Base-by-base conservation (phyloP, 345 rosid genomes). In the Rhizophora apiculata region DNA sequence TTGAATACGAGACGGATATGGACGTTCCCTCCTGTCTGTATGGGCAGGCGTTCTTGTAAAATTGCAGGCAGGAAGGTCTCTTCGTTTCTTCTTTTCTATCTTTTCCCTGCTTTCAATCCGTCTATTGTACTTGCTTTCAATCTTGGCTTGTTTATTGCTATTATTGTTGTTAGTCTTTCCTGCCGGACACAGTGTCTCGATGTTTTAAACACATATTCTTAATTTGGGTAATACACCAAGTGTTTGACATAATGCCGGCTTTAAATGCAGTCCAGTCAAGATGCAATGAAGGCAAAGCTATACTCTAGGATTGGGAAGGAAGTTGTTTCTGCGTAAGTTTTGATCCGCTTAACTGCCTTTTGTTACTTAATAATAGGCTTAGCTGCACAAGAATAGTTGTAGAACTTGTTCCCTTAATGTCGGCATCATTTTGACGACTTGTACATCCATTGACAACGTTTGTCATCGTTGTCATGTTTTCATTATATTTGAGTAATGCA, bases 31-130 rank as follows among this genome's bases (percentile, higher is more conserved):
- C 91, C 88, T 70, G 70, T 88, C n/a, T 83, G 89, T 77, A 88
- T 88, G 97, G 96, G 98, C 74, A 73, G 97, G 74, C 92, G 93
- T 70, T 94, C 98, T 67, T 76, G 82, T 81, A 94, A 91, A 71
- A 91, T 94, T 62, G 96, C 98, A 27, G 95, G 93, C 43, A 82
- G 95, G 69, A 94, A 91, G 96, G 97, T 92, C 62, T 54, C 21
- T 69, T 20, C 6, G 27, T 60, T 16, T 52, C 5, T 72, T 32
- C 22, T 5, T 74, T 19, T 54, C 31, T 26, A 4, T 46, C 49
- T 46, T n/a, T 8, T 11, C 3, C 3, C 13, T 2, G 2, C 10
- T 22, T 51, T 0, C 26, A 11, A 59, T 43, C 27, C 6, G 20
- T 18, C 7, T 22, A 24, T 18, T 43, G 62, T 27, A 13, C 11